phyloP scores from a whole-genome alignment of 208 protist genomes.

The Trypanosoma brucei region DNA sequence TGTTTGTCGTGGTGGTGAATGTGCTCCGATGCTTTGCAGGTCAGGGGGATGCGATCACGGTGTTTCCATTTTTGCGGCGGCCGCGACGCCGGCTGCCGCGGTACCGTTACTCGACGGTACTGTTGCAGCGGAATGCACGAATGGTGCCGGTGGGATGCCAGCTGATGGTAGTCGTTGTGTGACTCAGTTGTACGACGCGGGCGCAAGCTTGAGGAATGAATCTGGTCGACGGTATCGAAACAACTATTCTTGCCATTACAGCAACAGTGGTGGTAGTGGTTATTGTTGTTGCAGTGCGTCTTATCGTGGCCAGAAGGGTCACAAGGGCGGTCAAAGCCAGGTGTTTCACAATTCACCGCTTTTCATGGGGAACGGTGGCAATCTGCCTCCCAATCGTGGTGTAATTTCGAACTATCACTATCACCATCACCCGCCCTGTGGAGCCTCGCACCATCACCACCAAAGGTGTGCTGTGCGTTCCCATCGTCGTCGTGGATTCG shows the following conservation, averaged over 20 bases:
- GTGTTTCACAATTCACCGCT: constrained; percentile 1
- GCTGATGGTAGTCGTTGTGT: background rate
- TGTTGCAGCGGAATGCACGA: background rate
- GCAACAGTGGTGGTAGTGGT: background rate
- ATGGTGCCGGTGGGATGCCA: background rate
- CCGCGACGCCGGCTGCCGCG: background rate
- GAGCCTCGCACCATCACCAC: background rate
- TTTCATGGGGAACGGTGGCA: background rate
- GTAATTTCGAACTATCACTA: constrained; percentile 1
- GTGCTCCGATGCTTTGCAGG: no score
- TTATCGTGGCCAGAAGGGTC: background rate
- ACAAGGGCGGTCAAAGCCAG: background rate
- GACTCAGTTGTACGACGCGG: background rate
- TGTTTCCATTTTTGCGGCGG: no score
- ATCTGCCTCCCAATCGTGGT: background rate
- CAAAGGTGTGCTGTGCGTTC: constrained; percentile 2
- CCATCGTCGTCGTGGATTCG: constrained; percentile 14
- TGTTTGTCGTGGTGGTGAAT: no score
- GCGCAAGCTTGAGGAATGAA: background rate
- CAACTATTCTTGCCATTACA: background rate
- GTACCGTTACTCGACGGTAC: background rate
- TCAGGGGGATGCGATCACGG: no score
- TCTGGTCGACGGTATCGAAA: background rate
- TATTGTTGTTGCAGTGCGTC: background rate
- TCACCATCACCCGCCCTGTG: background rate